Conservation (phyloP, 192 early-diverging fungal genomes). For the Backusella westeae region DNA sequence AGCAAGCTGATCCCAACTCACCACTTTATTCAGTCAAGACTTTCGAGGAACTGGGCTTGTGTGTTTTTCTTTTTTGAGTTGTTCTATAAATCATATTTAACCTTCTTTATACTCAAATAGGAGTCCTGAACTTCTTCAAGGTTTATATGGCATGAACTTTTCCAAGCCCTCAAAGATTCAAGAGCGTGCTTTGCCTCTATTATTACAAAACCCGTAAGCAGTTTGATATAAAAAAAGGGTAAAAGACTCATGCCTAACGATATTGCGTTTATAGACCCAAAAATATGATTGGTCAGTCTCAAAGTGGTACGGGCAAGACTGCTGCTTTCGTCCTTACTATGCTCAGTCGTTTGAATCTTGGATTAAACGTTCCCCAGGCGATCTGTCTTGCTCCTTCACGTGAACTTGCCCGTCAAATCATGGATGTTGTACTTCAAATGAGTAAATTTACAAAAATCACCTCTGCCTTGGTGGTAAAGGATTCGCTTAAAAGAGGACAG, state of each 20-base stretch:
- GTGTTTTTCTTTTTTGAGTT: neutral
- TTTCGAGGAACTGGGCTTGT: conserved; percentile 76
- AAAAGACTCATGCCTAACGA: neutral
- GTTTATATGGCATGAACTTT: conserved; percentile 93
- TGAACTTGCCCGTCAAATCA: conserved; percentile 93
- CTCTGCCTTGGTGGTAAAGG: conserved; percentile 78
- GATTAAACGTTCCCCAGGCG: conserved; percentile 69
- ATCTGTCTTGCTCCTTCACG: conserved; percentile 90
- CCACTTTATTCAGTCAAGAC: conserved; percentile 79
- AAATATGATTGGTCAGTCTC: conserved; percentile 98
- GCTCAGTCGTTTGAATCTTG: conserved; percentile 81
- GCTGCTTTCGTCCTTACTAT: conserved; percentile 95
- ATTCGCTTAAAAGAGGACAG: conserved; percentile 48
- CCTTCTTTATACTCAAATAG: conserved; percentile 39
- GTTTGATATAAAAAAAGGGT: too few species aligned
- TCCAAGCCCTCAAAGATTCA: conserved; percentile 95
- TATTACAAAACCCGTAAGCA: conserved; percentile 78
- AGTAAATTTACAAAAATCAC: conserved; percentile 85
- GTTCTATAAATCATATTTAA: neutral
- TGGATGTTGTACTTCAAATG: conserved; percentile 88
- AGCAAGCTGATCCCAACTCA: conserved; percentile 69
- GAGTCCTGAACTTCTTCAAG: conserved; percentile 80
- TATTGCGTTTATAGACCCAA: conserved; percentile 49
- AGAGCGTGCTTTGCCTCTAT: conserved; percentile 87
- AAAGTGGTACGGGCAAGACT: conserved; percentile 98